Evolutionary conservation across 2,329 filamentous ascomycete genomes (phyloP).

Genomic region (Diaporthe humulicola): DNA sequence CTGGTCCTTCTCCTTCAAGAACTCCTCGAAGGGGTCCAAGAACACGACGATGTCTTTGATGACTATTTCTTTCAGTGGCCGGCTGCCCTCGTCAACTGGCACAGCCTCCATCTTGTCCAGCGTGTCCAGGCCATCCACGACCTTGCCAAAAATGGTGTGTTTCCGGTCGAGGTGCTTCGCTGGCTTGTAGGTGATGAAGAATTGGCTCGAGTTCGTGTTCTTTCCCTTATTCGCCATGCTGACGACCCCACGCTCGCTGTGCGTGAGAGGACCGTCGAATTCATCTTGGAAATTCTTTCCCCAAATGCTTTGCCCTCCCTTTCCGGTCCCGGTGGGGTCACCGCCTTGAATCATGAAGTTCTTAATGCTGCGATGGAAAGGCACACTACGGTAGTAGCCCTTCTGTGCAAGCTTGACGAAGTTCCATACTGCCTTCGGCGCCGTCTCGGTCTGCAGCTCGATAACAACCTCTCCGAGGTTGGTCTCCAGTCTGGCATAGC

Average conservation of each 20-base stretch:
- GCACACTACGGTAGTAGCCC: constrained; percentile 87
- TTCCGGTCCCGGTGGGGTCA: constrained; percentile 91
- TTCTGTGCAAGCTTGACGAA: constrained; percentile 90
- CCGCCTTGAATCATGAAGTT: constrained; percentile 99
- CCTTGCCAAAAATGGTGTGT: constrained; percentile 94
- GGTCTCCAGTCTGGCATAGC: constrained; percentile 91
- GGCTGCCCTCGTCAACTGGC: constrained; percentile 80
- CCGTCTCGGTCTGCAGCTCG: constrained; percentile 90
- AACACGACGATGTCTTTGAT: constrained; percentile 90
- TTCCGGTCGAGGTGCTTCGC: constrained; percentile 91
- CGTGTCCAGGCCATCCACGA: constrained; percentile 81
- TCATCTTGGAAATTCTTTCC: constrained; percentile 95
- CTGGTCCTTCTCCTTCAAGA: constrained; percentile 79
- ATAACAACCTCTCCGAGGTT: constrained; percentile 87
- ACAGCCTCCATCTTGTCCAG: constrained; percentile 83
- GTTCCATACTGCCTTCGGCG: constrained; percentile 96
- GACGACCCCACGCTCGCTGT: constrained; percentile 82
- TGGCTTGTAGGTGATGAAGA: constrained; percentile 91
- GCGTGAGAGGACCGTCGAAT: constrained; percentile 89
- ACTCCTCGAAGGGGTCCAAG: constrained; percentile 96
- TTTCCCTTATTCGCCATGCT: constrained; percentile 99
- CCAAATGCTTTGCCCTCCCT: constrained; percentile 93
- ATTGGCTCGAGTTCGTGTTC: constrained; percentile 96
- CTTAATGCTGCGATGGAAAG: constrained; percentile 93
- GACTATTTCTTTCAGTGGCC: constrained; percentile 81